phyloP scores from a whole-genome alignment of 805 yeast genomes.

The Saturnispora dispora region DNA sequence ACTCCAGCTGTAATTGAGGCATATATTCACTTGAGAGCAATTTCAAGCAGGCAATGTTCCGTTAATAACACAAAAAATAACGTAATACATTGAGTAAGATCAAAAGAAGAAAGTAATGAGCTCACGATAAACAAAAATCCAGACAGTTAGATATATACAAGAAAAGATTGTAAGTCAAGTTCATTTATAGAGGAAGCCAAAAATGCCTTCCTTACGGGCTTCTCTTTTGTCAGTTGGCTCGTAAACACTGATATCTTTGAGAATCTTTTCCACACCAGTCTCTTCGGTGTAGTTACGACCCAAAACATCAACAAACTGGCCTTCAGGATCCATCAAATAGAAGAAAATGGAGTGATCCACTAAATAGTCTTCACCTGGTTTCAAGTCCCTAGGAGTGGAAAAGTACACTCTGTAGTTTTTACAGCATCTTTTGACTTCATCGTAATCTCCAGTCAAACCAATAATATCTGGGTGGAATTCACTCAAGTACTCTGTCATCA shows the following conservation, averaged over 20 bases:
- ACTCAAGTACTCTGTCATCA: slow-evolving; percentile 66
- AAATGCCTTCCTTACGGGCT: slow-evolving; percentile 50
- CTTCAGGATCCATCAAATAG: slow-evolving; percentile 97
- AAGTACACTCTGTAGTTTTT: slow-evolving; percentile 90
- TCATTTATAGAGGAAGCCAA: slow-evolving; percentile 47
- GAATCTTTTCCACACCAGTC: slow-evolving; percentile 69
- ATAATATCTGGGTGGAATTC: slow-evolving; percentile 88
- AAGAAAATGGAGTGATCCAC: slow-evolving; percentile 97
- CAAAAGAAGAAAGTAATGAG: neutral
- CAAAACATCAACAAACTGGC: slow-evolving; percentile 86
- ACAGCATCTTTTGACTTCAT: slow-evolving; percentile 74
- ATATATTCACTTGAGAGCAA: too few relatives aligned
- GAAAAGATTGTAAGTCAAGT: neutral
- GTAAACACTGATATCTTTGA: slow-evolving; percentile 65
- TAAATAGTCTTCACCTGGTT: slow-evolving; percentile 91
- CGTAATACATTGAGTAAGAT: neutral
- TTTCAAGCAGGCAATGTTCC: too few relatives aligned
- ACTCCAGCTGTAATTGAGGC: too few relatives aligned
- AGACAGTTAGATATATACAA: neutral
- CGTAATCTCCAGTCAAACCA: slow-evolving; percentile 89
- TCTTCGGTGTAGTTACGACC: slow-evolving; percentile 83
- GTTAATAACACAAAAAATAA: too few relatives aligned
- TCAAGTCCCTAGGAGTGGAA: slow-evolving; percentile 91
- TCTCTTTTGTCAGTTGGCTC: slow-evolving; percentile 65
- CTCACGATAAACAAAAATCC: neutral